Percentiles rank a stretch among this genome's conserved stretches.
These are phyloP conservation scores for Scorias spongiosa DNA, from an alignment of 2,329 filamentous ascomycete genomes.

Conservation along the genomic window DNA sequence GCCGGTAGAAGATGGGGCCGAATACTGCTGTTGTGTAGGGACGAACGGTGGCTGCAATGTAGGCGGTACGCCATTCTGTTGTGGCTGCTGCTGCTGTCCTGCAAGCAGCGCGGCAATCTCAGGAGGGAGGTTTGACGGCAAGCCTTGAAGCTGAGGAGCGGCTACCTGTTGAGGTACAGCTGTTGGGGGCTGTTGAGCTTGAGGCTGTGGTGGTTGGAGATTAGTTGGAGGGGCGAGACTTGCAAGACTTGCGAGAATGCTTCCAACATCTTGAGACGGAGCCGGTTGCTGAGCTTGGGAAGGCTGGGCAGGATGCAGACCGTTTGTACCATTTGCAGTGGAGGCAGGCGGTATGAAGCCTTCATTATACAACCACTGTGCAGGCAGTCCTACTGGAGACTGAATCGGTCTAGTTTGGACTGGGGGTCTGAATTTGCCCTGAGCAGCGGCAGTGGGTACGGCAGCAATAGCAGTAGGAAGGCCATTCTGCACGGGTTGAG, in stretches of 20 bases:
- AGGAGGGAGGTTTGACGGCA: conserved; percentile 10
- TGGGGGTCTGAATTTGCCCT: conserved; percentile 16
- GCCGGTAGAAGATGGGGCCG: conserved; percentile 2
- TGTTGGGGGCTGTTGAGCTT: conserved; percentile 6
- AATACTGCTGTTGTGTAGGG: conserved; percentile 2
- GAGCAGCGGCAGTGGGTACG: conserved; percentile 2
- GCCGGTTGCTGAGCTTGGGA: conserved; percentile 5
- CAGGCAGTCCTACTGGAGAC: conserved; percentile 17
- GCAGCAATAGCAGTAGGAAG: conserved; percentile 7
- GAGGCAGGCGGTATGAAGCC: conserved; percentile 11
- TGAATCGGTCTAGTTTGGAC: conserved; percentile 13
- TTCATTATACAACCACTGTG: conserved; percentile 16
- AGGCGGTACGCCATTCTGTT: conserved; percentile 1
- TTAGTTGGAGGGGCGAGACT: conserved; percentile 9
- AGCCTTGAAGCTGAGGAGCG: conserved; percentile 6
- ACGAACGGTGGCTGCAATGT: conserved; percentile 6
- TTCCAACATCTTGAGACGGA: conserved; percentile 18
- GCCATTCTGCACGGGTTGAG: conserved; percentile 2
- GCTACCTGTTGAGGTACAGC: conserved; percentile 5
- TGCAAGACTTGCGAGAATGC: conserved; percentile 21
- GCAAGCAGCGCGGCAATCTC: conserved; percentile 13
- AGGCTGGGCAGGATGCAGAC: conserved; percentile 5
- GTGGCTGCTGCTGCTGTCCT: conserved; percentile 6
- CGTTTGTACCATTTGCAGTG: conserved; percentile 1
- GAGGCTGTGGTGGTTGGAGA: conserved; percentile 7